Conservation (phyloP, 805 yeast genomes). For the Lipomyces japonicus region DNA sequence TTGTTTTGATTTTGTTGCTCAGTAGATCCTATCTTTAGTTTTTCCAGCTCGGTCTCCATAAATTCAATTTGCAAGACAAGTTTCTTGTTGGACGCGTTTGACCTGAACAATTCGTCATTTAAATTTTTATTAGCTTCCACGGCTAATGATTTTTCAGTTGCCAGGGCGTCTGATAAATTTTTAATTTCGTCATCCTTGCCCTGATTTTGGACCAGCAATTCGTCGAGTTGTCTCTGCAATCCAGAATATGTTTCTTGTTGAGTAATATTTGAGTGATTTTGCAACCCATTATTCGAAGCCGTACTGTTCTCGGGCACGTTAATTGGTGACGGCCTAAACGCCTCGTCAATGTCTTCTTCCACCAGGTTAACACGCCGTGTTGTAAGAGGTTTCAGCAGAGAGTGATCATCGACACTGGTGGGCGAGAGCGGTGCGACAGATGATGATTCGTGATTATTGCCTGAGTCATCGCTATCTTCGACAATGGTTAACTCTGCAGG, state of each 20-base stretch:
- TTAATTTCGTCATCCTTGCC: constrained; percentile 45
- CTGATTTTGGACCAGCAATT: constrained; percentile 13
- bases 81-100: constrained; percentile 22
- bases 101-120: constrained; percentile 17
- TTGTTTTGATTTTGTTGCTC: not conserved
- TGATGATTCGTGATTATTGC: constrained; percentile 37
- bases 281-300: not conserved
- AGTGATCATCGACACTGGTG: not conserved
- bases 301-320: not conserved
- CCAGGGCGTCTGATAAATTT: constrained; percentile 45
- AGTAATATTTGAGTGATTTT: not conserved
- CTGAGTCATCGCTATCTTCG: constrained; percentile 86
- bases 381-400: not conserved
- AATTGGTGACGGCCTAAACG: no score
- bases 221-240: constrained; percentile 1
- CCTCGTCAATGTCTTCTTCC: not conserved
- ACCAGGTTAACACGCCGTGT: not conserved
- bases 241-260: not conserved
- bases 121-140: not conserved
- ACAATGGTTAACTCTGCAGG: constrained; percentile 81
- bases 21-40: constrained; percentile 30
- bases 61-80: constrained; percentile 11
- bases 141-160: constrained; percentile 34
- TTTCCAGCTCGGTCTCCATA: constrained; percentile 43
- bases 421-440: not conserved